Evolutionary conservation across 2,329 filamentous ascomycete species (phyloP), one percentile per base, ranked within the genome.

Genomic region (Rhinocladiella mackenziei): DNA sequence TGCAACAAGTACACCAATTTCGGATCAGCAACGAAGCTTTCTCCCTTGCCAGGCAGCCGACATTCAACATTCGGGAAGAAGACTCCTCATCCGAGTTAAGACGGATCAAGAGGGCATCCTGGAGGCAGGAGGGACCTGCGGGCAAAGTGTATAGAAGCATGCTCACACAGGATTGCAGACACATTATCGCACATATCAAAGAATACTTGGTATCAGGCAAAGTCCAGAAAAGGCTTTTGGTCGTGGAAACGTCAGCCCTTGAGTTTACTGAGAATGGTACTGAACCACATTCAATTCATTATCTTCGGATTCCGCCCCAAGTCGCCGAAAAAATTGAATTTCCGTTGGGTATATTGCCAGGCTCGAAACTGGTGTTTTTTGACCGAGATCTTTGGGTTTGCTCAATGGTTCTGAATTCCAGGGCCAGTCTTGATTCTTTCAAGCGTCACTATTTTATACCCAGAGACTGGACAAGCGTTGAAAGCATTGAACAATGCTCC

Each of bases 361-460:
- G 39, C 13, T n/a, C 19, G 9, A 23, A 25, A 20, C 18, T 47
- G 2, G 17, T 42, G 23, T 47, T 41, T 14, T 22, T 47, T 7
- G 38, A 47, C 19, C 17, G 33, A 7, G 44, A 42, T 13, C 33
- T 38, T 15, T 47, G 44, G 44, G 22, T 47, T 2, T 47, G 44
- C 32, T 42, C 44, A 7, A 17, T 33, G 6, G 6, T 7, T 17
- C 19, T 47, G 13, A 17, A 10, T 11, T 2, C 17, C 11, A 31
- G 15, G 14, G 9, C 38, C 3, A 6, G 17, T 4, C 7, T 18
- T 3, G 19, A 25, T 19, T 29, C 35, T 9, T 15, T 39, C 1
- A 38, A 9, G 22, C 40, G 40, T 10, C 45, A 48, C 25, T 48
- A 48, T 26, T 48, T 48, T 32, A 39, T 48, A 34, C 45, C 45